Base-by-base conservation (phyloP, 192 early-diverging fungal species). In the Anaeromyces robustus region DNA sequence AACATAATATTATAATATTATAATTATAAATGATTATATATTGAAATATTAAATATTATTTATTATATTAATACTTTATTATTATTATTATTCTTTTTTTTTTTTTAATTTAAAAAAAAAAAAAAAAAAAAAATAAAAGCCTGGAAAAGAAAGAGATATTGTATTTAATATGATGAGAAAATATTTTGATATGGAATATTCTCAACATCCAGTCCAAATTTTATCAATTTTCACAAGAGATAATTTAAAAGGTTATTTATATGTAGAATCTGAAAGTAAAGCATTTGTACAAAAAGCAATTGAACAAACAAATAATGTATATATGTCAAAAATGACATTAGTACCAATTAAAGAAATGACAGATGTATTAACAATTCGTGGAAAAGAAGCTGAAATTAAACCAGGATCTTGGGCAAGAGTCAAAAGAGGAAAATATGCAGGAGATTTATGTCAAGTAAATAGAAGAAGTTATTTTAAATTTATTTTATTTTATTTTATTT, bases 341-440 rank as follows among this genome's bases (percentile, higher is more conserved):
- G 95, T 99, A 77, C 95, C 94, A 12, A 92, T 97, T 77, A 88
- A 91, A 29, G 96, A 99, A 79, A 97, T 97, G 95, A 91, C 93
- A 4, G 94, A 96, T 78, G 92, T 93, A 39, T 89, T 99, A 52
- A 91, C 87, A 41, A 91, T 97, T 81, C 91, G 92, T 83, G 84
- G 88, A 79, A 92, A 91, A 79, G 86, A 85, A 79, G 80, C 86
- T 0, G 90, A 94, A 6, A 81, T 96, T 30, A 87, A 91, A 59
- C 83, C 85, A 17, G 92, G 92, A 19, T 84, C 89, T 12, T 99
- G 96, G 96, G 94, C 95, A 30, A 90, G 96, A 43, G 90, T 97
- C 68, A 94, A 93, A 82, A 92, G 93, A 81, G 98, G 96, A 68
- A 98, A 93, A 82, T 98, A 97, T 82, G 91, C 91, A 12, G 95